Base-by-base conservation (phyloP, 2,329 filamentous ascomycete species). In the Ophiostoma pallidulum region DNA sequence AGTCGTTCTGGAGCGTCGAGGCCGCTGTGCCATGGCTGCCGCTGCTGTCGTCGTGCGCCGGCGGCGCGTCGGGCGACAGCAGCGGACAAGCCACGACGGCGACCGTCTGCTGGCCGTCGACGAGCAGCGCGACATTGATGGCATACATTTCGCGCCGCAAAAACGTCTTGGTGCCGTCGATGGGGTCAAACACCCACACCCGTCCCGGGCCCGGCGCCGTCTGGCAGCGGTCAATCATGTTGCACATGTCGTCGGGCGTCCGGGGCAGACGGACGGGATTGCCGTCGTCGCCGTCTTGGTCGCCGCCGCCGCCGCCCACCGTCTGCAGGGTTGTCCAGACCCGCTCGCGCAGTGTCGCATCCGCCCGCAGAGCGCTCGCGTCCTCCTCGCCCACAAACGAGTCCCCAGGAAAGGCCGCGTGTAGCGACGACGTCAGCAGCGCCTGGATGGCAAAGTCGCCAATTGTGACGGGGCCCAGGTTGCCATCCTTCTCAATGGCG, bases 381-480 rank as follows among this genome's bases (percentile, higher is more conserved):
- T 73, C 69, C 56, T 80, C 76, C 54, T 79, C 76, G 28, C 75
- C 76, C 1, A 79, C 73, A 37, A 79, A 71, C 3, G 50, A 56
- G 57, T 79, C 74, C 6, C 54, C 44, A 0, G 76, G 76, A 44
- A 78, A 79, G 4, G 68, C 67, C 46, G 60, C 51, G 45, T 71
- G 69, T 49, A 78, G 62, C 2, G 71, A 72, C 32, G 68, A 62
- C 6, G 72, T 72, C 35, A 79, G 65, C 5, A 79, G 64, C 0
- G 74, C 74, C 56, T 79, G 75, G 49, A 77, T 70, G 46, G 76
- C 75, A 53, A 79, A 78, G 59, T 80, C 76, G 57, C 72, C 77
- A 18, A 78, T 65, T 0, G 77, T 80, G 40, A 79, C 77, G 3
- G 74, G 75, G 47, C 70, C 75, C 31, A 76, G 62, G 35, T 54